A percentile compares a stretch with the other conserved stretches of the same genome.
Evolutionary conservation across 2,329 filamentous ascomycete genomes (phyloP).

Genomic region (Talaromyces sp.): DNA sequence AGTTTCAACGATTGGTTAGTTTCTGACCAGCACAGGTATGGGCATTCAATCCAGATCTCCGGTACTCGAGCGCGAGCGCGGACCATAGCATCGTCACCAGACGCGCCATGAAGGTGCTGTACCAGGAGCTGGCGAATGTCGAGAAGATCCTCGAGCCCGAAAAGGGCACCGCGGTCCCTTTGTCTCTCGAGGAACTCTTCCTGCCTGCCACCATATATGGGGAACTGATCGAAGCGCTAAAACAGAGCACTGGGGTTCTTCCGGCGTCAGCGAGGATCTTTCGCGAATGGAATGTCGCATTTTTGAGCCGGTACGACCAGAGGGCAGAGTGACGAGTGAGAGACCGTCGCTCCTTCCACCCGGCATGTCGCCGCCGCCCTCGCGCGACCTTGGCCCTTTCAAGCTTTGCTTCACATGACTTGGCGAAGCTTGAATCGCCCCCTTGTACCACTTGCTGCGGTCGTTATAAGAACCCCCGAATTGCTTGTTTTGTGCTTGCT

Average conservation of each 20-base stretch:
- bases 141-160: constrained; percentile 32
- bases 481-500: background rate
- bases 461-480: background rate
- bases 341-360: background rate
- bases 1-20: background rate
- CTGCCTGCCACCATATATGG: constrained; percentile 34
- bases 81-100: constrained; percentile 27
- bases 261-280: constrained; percentile 48
- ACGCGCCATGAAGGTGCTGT: constrained; percentile 56
- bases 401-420: constrained; percentile 6
- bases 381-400: background rate
- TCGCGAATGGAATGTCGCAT: constrained; percentile 51
- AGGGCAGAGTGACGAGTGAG: background rate
- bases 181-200: constrained; percentile 47
- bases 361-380: constrained; percentile 4
- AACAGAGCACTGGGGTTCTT: constrained; percentile 39
- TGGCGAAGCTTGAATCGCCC: constrained; percentile 10
- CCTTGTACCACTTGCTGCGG: background rate
- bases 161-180: constrained; percentile 30
- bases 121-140: constrained; percentile 32
- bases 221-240: constrained; percentile 32
- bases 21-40: constrained; percentile 39
- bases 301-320: constrained; percentile 43
- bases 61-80: constrained; percentile 47
- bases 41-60: constrained; percentile 57